Percentiles rank a stretch among this genome's conserved stretches.
Conservation (phyloP, 257 asterid genomes). For the Phtheirospermum japonicum region DNA sequence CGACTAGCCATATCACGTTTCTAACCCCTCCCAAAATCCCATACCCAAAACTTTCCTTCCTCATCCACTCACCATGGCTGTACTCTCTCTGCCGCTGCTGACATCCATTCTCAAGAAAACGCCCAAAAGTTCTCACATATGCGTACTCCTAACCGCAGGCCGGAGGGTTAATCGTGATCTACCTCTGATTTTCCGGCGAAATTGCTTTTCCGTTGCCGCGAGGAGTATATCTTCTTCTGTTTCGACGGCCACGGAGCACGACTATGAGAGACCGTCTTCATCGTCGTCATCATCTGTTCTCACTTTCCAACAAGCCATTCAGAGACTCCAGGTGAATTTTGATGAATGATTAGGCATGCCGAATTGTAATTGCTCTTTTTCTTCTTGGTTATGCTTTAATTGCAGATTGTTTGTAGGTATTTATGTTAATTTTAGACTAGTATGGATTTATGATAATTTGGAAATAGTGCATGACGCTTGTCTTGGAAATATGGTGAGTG, state of each 20-base stretch:
- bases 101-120: slow-evolving; percentile 56
- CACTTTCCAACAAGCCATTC: slow-evolving; percentile 93
- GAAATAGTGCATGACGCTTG: neutral
- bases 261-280: slow-evolving; percentile 22
- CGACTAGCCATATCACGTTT: no score
- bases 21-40: neutral
- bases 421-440: neutral
- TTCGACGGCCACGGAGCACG: slow-evolving; percentile 34
- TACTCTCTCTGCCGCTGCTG: slow-evolving; percentile 60
- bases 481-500: neutral
- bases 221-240: slow-evolving; percentile 36
- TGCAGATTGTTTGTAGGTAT: neutral
- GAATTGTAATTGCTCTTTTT: neutral
- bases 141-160: slow-evolving; percentile 33
- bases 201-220: slow-evolving; percentile 37
- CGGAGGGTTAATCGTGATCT: slow-evolving; percentile 27
- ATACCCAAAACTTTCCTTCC: no score
- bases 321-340: slow-evolving; percentile 72
- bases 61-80: slow-evolving; percentile 49
- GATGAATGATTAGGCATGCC: neutral
- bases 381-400: neutral
- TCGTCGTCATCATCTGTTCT: slow-evolving; percentile 43
- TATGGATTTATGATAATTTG: neutral
- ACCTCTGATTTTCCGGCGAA: slow-evolving; percentile 31
- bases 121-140: slow-evolving; percentile 35